phyloP scores from a whole-genome alignment of 306 rosid species.

The Sicyos baderoa region DNA sequence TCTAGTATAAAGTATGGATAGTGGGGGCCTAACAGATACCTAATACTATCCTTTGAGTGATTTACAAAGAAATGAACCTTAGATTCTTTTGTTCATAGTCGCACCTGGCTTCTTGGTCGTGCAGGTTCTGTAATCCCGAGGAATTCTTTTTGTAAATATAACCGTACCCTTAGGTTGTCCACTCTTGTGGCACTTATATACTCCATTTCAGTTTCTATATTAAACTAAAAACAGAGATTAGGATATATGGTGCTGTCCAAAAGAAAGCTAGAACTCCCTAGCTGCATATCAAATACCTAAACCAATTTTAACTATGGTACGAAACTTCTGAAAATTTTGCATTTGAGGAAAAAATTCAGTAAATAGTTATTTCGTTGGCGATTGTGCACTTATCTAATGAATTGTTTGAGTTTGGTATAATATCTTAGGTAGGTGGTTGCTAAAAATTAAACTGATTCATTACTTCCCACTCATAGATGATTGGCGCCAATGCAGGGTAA shows the following conservation, averaged over 20 bases:
- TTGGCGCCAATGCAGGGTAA: neutral
- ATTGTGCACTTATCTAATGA: neutral
- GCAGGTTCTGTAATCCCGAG: neutral
- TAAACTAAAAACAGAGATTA: too few relatives aligned
- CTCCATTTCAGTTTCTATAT: too few relatives aligned
- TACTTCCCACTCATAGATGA: neutral
- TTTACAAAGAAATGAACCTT: neutral
- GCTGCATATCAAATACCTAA: neutral
- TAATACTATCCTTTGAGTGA: neutral
- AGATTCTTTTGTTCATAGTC: neutral
- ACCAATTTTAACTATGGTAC: neutral
- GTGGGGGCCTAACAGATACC: too few relatives aligned
- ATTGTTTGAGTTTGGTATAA: neutral
- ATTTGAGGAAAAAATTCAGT: neutral
- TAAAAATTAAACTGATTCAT: neutral
- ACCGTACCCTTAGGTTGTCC: too few relatives aligned
- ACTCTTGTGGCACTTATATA: too few relatives aligned
- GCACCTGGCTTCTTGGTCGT: neutral
- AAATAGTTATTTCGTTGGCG: neutral
- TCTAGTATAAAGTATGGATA: too few relatives aligned
- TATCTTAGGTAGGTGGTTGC: constrained; percentile 1
- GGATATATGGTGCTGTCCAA: neutral
- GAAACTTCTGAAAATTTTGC: neutral
- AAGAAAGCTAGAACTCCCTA: neutral
- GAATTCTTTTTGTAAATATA: neutral